Evolutionary conservation across 1,284 basidiomycete species (phyloP), one percentile per base, ranked within the genome.

Genomic region (Boletus holoroseus): DNA sequence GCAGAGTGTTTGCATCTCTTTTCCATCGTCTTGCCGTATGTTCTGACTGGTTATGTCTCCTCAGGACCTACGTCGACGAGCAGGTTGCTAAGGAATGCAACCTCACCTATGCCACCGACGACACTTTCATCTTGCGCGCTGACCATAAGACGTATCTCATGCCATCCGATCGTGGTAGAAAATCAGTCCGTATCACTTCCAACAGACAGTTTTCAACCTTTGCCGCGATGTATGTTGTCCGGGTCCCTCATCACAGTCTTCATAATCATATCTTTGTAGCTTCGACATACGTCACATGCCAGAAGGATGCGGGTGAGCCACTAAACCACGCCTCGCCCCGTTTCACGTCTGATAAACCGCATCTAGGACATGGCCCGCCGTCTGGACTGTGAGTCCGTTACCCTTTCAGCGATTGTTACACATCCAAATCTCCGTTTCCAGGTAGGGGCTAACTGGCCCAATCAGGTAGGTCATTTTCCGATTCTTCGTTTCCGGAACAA

Each of bases 41-140:
- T 49, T 18, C 20, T 55, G 4, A 58, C 35, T 15, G 8, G 20
- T 43, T 31, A 5, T 15, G 1, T 31, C 18, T 34, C 30, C 5
- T 15, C 38, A 71, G 70, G 9, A 68, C 60, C 49, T 73, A 73
- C 47, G 65, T 74, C 47, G 49, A 62, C 52, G 49, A 57, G 47
- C 31, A 56, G 9, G 63, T 58, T 1, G 72, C 72, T 3, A 47
- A 59, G 37, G 18, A 55, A 5, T 30, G 58, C 24, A 71, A 72
- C 50, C 58, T 74, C 28, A 68, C 67, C 15, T 68, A 60, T 48
- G 64, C 62, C 8, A 60, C 58, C 13, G 28, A 46, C 3, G 47
- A 62, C 55, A 55, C 66, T 3, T 71, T 74, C 50, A 45, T 72
- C 46, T 55, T 74, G 50, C 70, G 69, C 8, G 68, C 68, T 0